Base-by-base conservation (phyloP, 352 stramenopile species). In the Peronospora destructor region DNA sequence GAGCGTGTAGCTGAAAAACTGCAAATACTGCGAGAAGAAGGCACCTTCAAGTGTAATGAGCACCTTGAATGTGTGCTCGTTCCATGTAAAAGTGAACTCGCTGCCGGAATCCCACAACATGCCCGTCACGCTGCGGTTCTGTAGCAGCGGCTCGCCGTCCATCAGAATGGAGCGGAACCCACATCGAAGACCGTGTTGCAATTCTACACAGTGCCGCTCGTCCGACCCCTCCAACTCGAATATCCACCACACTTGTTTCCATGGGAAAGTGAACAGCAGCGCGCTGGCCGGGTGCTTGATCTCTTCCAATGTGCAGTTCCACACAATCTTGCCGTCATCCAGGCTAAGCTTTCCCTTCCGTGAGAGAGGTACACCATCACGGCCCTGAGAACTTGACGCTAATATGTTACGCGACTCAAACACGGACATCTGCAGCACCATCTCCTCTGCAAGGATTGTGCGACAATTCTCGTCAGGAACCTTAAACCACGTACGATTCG, bases 161-260 rank as follows among this genome's bases (percentile, higher is more conserved):
- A 87, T 76, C 28, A 85, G 46, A 33, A 91, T 76, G 9, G 67
- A 75, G 33, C 78, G 78, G 45, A 86, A 91, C 12, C 80, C 80
- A 23, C 80, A 77, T 16, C 77, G 77, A 6, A 91, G 61, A 13
- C 75, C 80, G 45, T 91, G 80, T 59, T 91, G 80, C 47, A 91
- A 34, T 53, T 91, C 80, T 23, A 91, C 68, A 23, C 65, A 79
- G 63, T 89, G 72, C 33, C 57, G 62, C 45, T 77, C 74, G 23
- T 69, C 72, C 16, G 53, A 67, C 4, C 56, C 64, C 30, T 81
- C 62, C 45, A 84, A 42, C 52, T 80, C 71, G 35, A 91, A 80
- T 43, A 88, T 76, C 81, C 81, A 91, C 81, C 81, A 91, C 33
- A 89, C 61, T 47, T 91, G 81, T 49, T 91, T 91, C 81, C 81